Evolutionary conservation across 331 rosid genomes (phyloP), one percentile per base, ranked within the genome.

Genomic region (Cydonia oblonga): DNA sequence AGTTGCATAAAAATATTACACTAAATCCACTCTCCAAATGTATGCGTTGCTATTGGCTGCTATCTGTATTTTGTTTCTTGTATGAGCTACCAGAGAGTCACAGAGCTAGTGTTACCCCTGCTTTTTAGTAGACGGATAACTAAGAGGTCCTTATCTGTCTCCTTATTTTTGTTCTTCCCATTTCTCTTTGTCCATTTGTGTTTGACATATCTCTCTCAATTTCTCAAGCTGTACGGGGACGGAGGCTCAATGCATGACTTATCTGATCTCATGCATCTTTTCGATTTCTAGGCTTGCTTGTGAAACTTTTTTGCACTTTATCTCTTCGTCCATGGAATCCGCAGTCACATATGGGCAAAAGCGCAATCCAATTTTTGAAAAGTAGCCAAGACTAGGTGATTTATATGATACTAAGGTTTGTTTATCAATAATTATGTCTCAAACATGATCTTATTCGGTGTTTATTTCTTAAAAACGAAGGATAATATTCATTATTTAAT

Each of bases 251-350:
- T 46, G 53, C 20, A 15, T 5, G 4, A 16, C 16, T 10, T 14
- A 22, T 56, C 53, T 46, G 53, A 46, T 16, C 53, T 11, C 28
- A 26, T 73, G 14, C n/a, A 24, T 59, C 30, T 59, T 63, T 30
- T 65, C n/a, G 10, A 52, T 52, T 64, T 51, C 26, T 64, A 53
- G 53, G 66, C 29, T 40, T 71, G 66, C 73, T 78, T 57, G 74
- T 71, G 73, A 66, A 57, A 20, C 73, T 15, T 11, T 72, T 66
- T 78, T 46, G 77, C 59, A 58, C 35, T 18, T 58, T 24, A 58
- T 53, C 63, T 58, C 16, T 20, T 13, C 64, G 71, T 79, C 73
- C 68, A 35, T 18, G 78, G 79, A 79, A 68, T 79, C 79, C 44
- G 5, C 35, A 58, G 40, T 69, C 79, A 51, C 79, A 66, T 68